Conservation (phyloP, 2,329 filamentous ascomycete genomes). For the Ophiostoma pallidulum region DNA sequence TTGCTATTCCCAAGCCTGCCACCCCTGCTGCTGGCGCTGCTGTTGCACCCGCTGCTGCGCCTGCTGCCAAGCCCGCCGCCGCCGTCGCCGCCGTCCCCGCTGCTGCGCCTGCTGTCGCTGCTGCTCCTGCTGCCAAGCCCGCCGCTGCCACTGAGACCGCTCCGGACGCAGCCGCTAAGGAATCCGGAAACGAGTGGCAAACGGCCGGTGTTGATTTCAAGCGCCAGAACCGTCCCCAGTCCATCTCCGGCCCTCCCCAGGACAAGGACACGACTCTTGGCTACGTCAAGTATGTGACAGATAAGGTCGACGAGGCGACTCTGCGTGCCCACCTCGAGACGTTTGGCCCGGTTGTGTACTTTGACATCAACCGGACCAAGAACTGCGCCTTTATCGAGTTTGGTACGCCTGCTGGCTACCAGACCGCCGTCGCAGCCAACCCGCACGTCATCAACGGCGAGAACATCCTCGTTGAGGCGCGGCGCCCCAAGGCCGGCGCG, state of each 20-base stretch:
- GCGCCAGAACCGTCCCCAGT: slow-evolving; percentile 67
- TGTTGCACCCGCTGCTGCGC: slow-evolving; percentile 31
- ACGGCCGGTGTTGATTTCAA: slow-evolving; percentile 77
- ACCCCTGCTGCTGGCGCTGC: slow-evolving; percentile 43
- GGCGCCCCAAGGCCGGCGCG: slow-evolving; percentile 63
- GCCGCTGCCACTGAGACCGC: not conserved
- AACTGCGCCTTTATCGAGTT: slow-evolving; percentile 98
- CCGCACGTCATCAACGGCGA: slow-evolving; percentile 78
- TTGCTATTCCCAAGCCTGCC: slow-evolving; percentile 48
- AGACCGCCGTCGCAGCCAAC: slow-evolving; percentile 73
- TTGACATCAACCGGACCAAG: slow-evolving; percentile 77
- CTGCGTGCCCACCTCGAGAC: slow-evolving; percentile 61
- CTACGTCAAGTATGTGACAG: slow-evolving; percentile 93
- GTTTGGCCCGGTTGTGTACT: slow-evolving; percentile 62
- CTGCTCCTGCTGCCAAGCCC: slow-evolving; percentile 18
- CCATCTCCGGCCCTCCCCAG: slow-evolving; percentile 45
- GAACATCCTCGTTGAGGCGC: slow-evolving; percentile 78
- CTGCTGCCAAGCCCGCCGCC: slow-evolving; percentile 13
- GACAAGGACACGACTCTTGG: slow-evolving; percentile 72
- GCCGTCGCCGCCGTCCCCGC: not conserved
- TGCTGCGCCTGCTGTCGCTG: slow-evolving; percentile 40
- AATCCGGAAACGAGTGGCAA: slow-evolving; percentile 68
- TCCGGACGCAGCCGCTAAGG: slow-evolving; percentile 33
- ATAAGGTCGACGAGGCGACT: slow-evolving; percentile 69
- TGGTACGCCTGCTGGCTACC: slow-evolving; percentile 67